phyloP scores from a whole-genome alignment of 1,284 basidiomycete genomes.

The Moniliophthora roreri region DNA sequence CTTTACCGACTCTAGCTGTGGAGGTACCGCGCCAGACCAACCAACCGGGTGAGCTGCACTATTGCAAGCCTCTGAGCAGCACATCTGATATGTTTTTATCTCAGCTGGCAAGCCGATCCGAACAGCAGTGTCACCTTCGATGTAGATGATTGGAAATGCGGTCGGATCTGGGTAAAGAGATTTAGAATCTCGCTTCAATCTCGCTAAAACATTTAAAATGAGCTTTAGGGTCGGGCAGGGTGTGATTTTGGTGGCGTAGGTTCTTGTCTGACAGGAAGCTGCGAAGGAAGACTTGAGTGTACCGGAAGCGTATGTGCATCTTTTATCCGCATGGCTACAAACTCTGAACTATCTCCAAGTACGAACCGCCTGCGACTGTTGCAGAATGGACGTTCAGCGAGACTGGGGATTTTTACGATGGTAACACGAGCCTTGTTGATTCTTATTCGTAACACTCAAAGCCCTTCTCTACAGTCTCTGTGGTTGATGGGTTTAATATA shows the following conservation, averaged over 20 bases:
- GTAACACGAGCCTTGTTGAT: conserved; percentile 24
- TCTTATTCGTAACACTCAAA: background rate
- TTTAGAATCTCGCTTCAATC: no score
- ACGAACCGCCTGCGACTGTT: conserved; percentile 52
- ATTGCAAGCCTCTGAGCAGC: no score
- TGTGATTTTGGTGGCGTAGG: background rate
- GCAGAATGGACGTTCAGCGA: conserved; percentile 56
- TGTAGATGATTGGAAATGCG: background rate
- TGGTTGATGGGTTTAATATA: conserved; percentile 62
- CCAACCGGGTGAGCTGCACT: no score
- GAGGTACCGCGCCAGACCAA: no score
- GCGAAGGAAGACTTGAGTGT: conserved; percentile 40
- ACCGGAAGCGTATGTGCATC: conserved; percentile 11
- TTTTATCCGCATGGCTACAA: conserved; percentile 34
- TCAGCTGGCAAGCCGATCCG: background rate
- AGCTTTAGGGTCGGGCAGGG: background rate
- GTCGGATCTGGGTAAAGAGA: background rate
- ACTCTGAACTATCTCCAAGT: conserved; percentile 45
- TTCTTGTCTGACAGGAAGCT: conserved; percentile 9
- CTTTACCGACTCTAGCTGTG: no score
- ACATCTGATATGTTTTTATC: background rate
- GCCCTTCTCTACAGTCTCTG: conserved; percentile 33
- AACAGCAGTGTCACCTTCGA: no score
- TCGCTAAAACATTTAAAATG: no score
- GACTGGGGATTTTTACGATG: conserved; percentile 46